Conservation (phyloP, 441 rosid species). For the Croton setiger region DNA sequence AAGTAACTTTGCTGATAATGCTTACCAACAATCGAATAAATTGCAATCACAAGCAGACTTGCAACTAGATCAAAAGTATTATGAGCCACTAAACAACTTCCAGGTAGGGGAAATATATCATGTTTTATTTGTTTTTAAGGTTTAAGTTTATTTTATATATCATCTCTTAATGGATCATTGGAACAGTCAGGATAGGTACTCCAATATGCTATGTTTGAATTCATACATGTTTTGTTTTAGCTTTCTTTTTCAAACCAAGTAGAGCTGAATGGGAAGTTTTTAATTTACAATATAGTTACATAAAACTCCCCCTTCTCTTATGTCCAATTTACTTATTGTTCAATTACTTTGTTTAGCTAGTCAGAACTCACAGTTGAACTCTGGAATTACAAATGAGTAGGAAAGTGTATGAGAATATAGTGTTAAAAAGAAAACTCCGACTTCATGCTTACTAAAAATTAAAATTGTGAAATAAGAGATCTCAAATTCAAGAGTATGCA, state of each 20-base stretch:
- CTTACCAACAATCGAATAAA: conserved; percentile 42
- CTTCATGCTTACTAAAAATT: too few species aligned
- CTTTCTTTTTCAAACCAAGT: neutral
- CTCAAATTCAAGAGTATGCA: too few species aligned
- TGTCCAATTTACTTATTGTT: too few species aligned
- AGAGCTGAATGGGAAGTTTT: neutral
- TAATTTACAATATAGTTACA: neutral
- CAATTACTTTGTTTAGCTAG: too few species aligned
- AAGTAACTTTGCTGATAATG: conserved; percentile 42
- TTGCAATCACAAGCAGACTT: conserved; percentile 39
- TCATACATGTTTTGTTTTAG: neutral
- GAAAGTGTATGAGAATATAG: too few species aligned
- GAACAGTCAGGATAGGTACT: neutral
- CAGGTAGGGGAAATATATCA: conserved; percentile 51
- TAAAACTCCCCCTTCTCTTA: neutral
- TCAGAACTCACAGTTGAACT: too few species aligned
- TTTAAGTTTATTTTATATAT: neutral
- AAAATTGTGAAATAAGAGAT: too few species aligned
- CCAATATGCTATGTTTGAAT: neutral
- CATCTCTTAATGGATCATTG: neutral
- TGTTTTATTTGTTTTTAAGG: neutral
- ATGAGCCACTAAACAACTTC: conserved; percentile 57
- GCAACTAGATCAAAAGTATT: conserved; percentile 42
- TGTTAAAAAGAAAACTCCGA: too few species aligned
- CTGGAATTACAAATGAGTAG: too few species aligned